Conservation (phyloP, 139 green algal species). For the Dunaliella primolecta region DNA sequence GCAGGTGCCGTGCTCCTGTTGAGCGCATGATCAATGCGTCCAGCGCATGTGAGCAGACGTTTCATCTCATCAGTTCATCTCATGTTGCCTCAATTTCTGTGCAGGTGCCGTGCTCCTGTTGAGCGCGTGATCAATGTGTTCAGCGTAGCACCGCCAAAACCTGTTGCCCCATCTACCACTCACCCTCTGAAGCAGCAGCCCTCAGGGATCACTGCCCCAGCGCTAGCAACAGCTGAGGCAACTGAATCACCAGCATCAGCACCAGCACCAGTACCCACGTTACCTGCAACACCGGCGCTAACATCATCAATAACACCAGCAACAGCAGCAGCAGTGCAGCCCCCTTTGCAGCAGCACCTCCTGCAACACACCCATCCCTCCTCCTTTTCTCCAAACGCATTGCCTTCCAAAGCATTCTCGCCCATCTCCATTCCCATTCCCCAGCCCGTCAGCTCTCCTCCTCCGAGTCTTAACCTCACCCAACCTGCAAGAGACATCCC, state of each 20-base stretch:
- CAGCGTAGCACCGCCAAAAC: too few relatives aligned
- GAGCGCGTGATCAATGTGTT: too few relatives aligned
- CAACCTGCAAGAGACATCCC: too few relatives aligned
- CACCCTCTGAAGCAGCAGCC: too few relatives aligned
- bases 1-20: not conserved
- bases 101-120: not conserved
- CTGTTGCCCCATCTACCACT: not conserved
- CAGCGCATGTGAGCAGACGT: too few relatives aligned
- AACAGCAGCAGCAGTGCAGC: not conserved
- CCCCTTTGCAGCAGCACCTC: not conserved
- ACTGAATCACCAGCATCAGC: not conserved
- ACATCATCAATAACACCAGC: not conserved
- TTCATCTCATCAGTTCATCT: too few relatives aligned
- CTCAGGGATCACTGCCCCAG: too few relatives aligned
- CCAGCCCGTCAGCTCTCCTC: too few relatives aligned
- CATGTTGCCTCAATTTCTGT: too few relatives aligned
- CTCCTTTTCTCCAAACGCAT: not conserved
- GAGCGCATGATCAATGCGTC: not conserved
- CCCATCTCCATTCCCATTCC: not conserved
- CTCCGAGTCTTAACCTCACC: too few relatives aligned
- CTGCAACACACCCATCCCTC: not conserved
- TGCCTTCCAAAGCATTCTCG: too few relatives aligned
- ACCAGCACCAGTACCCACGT: not conserved
- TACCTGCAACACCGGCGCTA: not conserved
- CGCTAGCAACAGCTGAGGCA: not conserved